Percentiles rank a stretch among this genome's conserved stretches.
phyloP scores from a whole-genome alignment of 148 eudicot genomes.

The Rhododendron griersonianum region DNA sequence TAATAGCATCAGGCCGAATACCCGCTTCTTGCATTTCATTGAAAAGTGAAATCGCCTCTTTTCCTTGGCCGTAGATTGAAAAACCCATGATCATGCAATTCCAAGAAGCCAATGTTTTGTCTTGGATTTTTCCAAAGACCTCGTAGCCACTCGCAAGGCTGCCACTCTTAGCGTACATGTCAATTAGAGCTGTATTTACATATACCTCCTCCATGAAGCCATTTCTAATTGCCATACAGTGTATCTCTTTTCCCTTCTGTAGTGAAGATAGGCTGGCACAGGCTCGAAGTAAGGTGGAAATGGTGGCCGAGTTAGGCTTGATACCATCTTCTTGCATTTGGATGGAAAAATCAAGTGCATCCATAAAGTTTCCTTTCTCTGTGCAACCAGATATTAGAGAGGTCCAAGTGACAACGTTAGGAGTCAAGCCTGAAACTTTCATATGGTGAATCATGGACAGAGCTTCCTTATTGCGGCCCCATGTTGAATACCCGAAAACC shows the following conservation, averaged over 20 bases:
- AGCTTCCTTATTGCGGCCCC: conserved; percentile 35
- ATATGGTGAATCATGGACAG: conserved; percentile 31
- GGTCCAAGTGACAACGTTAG: conserved; percentile 57
- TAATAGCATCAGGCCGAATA: conserved; percentile 46
- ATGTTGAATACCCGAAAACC: conserved; percentile 44
- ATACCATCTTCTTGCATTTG: conserved; percentile 47
- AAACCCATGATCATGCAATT: conserved; percentile 67
- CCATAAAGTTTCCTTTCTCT: conserved; percentile 37
- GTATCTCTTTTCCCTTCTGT: conserved; percentile 55
- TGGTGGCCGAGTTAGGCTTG: conserved; percentile 45
- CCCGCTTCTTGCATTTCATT: conserved; percentile 33
- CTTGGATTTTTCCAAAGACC: conserved; percentile 27
- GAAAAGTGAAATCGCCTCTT: conserved; percentile 41
- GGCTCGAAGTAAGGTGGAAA: conserved; percentile 49
- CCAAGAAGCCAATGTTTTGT: conserved; percentile 46
- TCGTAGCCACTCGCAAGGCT: conserved; percentile 36
- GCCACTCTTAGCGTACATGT: conserved; percentile 62
- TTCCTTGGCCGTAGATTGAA: conserved; percentile 40
- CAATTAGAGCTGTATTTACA: conserved; percentile 52
- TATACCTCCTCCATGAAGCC: conserved; percentile 29
- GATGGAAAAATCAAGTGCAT: conserved; percentile 31
- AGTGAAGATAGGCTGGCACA: conserved; percentile 53
- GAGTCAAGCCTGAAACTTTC: conserved; percentile 34
- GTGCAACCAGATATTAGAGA: conserved; percentile 52
- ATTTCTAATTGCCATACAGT: conserved; percentile 36